These are phyloP conservation scores for Aegilops bicornis DNA, from an alignment of 176 grass and related monocot genomes.

Conservation along the genomic window DNA sequence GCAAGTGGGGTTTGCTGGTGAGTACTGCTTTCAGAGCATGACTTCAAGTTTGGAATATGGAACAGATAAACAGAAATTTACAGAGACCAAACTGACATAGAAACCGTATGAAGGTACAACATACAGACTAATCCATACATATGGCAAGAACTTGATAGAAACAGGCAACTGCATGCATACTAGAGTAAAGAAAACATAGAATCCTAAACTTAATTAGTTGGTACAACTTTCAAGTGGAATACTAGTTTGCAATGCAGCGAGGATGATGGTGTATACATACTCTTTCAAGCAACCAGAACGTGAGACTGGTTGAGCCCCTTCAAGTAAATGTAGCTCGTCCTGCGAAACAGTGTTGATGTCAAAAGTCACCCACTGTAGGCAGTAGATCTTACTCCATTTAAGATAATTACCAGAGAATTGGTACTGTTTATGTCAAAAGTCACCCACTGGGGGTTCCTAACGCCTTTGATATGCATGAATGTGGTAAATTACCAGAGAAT, in stretches of 20 bases:
- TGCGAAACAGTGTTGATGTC: conserved; percentile 26
- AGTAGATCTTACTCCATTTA: neutral
- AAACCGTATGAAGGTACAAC: neutral
- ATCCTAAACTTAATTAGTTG: neutral
- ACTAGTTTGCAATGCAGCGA: neutral
- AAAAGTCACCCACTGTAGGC: neutral
- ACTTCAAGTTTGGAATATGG: neutral
- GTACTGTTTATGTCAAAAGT: neutral
- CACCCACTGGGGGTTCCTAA: too few relatives aligned
- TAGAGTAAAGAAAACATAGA: neutral
- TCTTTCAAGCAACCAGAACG: conserved; percentile 82
- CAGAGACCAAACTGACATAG: neutral
- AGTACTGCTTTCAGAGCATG: neutral
- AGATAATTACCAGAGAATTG: neutral
- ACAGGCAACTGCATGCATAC: neutral
- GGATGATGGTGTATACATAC: conserved; percentile 38
- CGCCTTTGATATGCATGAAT: neutral
- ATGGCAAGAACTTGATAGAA: neutral
- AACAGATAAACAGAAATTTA: neutral
- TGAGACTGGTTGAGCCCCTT: conserved; percentile 86
- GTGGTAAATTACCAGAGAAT: neutral
- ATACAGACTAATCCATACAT: neutral
- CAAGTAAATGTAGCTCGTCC: conserved; percentile 87
- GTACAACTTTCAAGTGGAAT: neutral
- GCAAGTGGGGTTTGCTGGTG: neutral